Evolutionary conservation across 176 grass and related monocot genomes (phyloP).

Genomic region (Hyparrhenia diplandra): DNA sequence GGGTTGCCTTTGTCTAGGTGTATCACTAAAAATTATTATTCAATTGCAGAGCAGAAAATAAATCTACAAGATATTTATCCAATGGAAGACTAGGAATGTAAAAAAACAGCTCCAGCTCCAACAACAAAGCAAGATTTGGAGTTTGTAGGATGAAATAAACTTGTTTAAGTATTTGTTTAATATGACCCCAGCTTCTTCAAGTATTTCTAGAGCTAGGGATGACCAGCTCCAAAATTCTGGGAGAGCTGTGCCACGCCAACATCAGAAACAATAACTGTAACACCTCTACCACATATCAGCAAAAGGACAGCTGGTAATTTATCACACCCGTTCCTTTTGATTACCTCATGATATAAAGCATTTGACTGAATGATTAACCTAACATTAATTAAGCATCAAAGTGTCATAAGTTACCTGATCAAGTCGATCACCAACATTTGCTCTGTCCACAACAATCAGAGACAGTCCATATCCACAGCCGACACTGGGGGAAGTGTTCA

Average conservation of each 20-base stretch:
- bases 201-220: neutral
- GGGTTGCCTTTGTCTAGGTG: neutral
- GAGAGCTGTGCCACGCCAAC: neutral
- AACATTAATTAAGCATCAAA: constrained; percentile 16
- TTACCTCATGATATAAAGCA: constrained; percentile 5
- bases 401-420: constrained; percentile 50
- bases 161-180: neutral
- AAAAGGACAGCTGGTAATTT: neutral
- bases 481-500: constrained; percentile 54
- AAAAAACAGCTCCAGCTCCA: neutral
- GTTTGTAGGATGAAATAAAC: neutral
- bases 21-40: constrained; percentile 11
- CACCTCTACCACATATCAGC: neutral
- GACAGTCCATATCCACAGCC: constrained; percentile 79
- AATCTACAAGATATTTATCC: neutral
- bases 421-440: constrained; percentile 61
- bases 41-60: neutral
- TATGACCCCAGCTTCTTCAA: neutral
- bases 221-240: too few relatives aligned
- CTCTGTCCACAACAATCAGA: constrained; percentile 79
- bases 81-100: neutral
- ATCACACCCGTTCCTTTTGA: neutral
- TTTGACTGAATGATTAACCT: neutral
- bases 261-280: neutral
- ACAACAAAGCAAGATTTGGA: neutral